Percentiles rank a stretch among this genome's conserved stretches.
phyloP scores from a whole-genome alignment of 1,284 basidiomycete species.

The Ustilago cynodontis region DNA sequence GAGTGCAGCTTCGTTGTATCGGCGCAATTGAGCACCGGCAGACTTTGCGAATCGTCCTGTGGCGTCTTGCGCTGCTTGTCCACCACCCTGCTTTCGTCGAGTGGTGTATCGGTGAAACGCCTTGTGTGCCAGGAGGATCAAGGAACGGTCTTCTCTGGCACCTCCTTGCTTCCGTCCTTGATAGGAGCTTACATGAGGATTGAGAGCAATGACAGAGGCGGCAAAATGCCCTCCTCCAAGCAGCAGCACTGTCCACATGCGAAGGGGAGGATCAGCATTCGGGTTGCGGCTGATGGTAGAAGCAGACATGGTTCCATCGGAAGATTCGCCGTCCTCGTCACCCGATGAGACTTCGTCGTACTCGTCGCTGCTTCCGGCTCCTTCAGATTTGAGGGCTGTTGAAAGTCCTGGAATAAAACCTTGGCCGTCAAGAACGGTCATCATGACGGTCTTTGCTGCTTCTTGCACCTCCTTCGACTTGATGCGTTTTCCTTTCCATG shows the following conservation, averaged over 20 bases:
- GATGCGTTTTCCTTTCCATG: slow-evolving; percentile 62
- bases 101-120: slow-evolving; percentile 99
- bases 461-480: slow-evolving; percentile 60
- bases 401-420: slow-evolving; percentile 49
- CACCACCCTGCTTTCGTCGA: slow-evolving; percentile 95
- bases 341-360: slow-evolving; percentile 32
- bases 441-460: slow-evolving; percentile 55
- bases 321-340: slow-evolving; percentile 25
- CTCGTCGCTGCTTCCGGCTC: slow-evolving; percentile 31
- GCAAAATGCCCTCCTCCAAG: slow-evolving; percentile 97
- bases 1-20: slow-evolving; percentile 93
- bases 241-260: slow-evolving; percentile 94
- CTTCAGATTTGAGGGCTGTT: slow-evolving; percentile 24
- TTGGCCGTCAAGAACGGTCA: slow-evolving; percentile 61
- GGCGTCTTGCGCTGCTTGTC: slow-evolving; percentile 91
- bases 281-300: slow-evolving; percentile 36
- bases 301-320: slow-evolving; percentile 22
- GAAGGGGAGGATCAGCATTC: slow-evolving; percentile 62
- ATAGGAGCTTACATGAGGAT: slow-evolving; percentile 62
- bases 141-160: slow-evolving; percentile 46
- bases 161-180: slow-evolving; percentile 26
- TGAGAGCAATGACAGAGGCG: slow-evolving; percentile 81
- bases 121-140: slow-evolving; percentile 88
- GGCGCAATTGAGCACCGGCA: slow-evolving; percentile 91
- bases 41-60: slow-evolving; percentile 89